A percentile compares a stretch with the other conserved stretches of the same genome.
Conservation (phyloP, 345 rosid species). For the Bruguiera sexangula region DNA sequence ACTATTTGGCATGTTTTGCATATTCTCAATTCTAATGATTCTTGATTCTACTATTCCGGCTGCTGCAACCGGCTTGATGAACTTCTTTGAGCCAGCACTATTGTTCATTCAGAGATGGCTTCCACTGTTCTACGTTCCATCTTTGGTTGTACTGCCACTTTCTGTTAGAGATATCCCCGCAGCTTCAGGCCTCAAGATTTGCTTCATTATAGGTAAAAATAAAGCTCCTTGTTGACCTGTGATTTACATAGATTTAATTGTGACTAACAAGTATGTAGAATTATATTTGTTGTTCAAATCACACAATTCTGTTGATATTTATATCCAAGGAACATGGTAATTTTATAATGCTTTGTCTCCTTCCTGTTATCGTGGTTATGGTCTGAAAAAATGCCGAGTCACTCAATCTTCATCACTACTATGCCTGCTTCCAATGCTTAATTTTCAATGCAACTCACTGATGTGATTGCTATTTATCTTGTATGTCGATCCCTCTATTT, state of each 20-base stretch:
- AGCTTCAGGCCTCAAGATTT: conserved; percentile 85
- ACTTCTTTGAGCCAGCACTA: conserved; percentile 81
- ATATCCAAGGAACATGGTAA: too few relatives aligned
- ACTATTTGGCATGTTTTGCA: conserved; percentile 93
- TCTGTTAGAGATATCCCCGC: conserved; percentile 88
- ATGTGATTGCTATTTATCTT: too few relatives aligned
- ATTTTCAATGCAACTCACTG: too few relatives aligned
- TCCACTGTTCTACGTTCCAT: conserved; percentile 92
- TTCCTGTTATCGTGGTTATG: too few relatives aligned
- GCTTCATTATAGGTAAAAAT: conserved; percentile 60
- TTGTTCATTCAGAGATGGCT: conserved; percentile 93
- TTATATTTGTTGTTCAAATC: too few relatives aligned
- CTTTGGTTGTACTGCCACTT: conserved; percentile 83
- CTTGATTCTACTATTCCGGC: conserved; percentile 62
- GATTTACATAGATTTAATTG: neutral
- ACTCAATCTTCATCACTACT: too few relatives aligned
- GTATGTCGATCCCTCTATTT: too few relatives aligned
- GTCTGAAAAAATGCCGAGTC: too few relatives aligned
- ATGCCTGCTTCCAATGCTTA: too few relatives aligned
- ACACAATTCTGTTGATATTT: too few relatives aligned
- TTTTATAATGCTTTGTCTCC: too few relatives aligned
- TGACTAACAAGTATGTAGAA: too few relatives aligned
- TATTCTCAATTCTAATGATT: conserved; percentile 65
- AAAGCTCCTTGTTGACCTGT: neutral
- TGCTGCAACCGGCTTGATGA: conserved; percentile 64